phyloP scores from a whole-genome alignment of 2,329 filamentous ascomycete species.

The Ophiostoma perfectum region DNA sequence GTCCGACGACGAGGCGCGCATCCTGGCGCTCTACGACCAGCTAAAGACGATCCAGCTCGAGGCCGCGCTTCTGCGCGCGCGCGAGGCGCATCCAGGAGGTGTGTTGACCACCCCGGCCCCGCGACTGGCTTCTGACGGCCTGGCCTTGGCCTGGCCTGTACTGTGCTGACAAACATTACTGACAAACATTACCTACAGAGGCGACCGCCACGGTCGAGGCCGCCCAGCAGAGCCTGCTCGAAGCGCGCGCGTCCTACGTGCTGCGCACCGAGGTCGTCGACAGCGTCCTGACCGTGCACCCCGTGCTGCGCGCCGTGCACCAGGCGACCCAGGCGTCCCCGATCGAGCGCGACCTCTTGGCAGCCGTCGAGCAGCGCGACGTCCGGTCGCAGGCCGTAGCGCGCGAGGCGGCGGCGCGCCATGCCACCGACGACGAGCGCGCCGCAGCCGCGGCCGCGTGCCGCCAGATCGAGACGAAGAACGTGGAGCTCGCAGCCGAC shows the following conservation, averaged over 20 bases:
- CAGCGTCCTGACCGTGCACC: constrained; percentile 64
- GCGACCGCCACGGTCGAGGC: constrained; percentile 33
- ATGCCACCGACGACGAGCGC: constrained; percentile 47
- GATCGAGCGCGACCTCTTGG: constrained; percentile 63
- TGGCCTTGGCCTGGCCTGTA: too few species aligned
- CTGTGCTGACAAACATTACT: not conserved
- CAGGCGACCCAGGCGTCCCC: constrained; percentile 57
- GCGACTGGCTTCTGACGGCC: too few species aligned
- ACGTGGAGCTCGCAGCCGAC: constrained; percentile 56
- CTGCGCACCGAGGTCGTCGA: constrained; percentile 65
- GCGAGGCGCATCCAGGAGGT: constrained; percentile 34
- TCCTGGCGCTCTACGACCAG: constrained; percentile 65
- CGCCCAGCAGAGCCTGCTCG: constrained; percentile 61
- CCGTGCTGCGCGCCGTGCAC: constrained; percentile 73
- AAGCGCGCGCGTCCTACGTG: constrained; percentile 64
- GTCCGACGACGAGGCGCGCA: constrained; percentile 59
- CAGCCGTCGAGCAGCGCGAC: constrained; percentile 63
- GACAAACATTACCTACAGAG: not conserved
- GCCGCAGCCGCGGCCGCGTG: constrained; percentile 54
- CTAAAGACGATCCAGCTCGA: constrained; percentile 68
- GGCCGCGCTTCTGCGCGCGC: constrained; percentile 58
- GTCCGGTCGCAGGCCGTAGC: constrained; percentile 58
- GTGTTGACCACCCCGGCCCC: not conserved
- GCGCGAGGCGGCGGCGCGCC: constrained; percentile 50
- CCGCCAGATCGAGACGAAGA: constrained; percentile 51